A percentile compares a stretch with the other conserved stretches of the same genome.
These are phyloP conservation scores for Fusarium sp. DNA, from an alignment of 2,329 filamentous ascomycete species.

Conservation along the genomic window DNA sequence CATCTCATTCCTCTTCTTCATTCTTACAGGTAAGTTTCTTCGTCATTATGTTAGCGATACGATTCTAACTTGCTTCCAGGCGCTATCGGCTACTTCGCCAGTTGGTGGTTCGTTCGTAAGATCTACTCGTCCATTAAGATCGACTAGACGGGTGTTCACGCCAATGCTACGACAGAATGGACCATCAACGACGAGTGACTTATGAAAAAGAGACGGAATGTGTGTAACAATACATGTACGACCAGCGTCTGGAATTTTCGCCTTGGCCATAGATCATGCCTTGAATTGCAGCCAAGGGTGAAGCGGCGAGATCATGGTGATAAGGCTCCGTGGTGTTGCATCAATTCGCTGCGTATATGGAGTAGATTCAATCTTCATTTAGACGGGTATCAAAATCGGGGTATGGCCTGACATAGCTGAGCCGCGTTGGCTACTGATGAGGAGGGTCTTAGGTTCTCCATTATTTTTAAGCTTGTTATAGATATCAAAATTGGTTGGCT, in stretches of 20 bases:
- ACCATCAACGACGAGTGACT: conserved; percentile 32
- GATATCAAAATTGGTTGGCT: conserved; percentile 22
- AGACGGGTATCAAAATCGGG: conserved; percentile 37
- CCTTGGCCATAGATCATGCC: conserved; percentile 21
- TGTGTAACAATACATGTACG: conserved; percentile 53
- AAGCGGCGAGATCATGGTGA: conserved; percentile 17
- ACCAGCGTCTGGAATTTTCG: conserved; percentile 48
- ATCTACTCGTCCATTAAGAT: conserved; percentile 99
- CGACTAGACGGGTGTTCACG: conserved; percentile 69
- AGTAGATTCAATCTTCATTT: conserved; percentile 39
- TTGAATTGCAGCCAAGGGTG: conserved; percentile 1
- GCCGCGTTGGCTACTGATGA: conserved; percentile 35
- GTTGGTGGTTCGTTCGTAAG: conserved; percentile 92
- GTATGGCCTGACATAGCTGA: conserved; percentile 24
- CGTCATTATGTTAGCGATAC: not conserved
- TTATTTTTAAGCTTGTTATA: conserved; percentile 36
- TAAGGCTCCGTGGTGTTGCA: conserved; percentile 10
- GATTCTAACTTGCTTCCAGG: conserved; percentile 67
- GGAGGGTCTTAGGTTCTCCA: conserved; percentile 28
- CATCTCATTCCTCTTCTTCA: conserved; percentile 91
- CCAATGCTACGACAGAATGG: conserved; percentile 18
- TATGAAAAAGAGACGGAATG: conserved; percentile 41
- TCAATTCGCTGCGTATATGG: conserved; percentile 32
- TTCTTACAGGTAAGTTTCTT: conserved; percentile 84
- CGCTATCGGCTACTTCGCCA: conserved; percentile 94